Conservation (phyloP, 164 flowering plant species). For the Aristolochia fimbriata region DNA sequence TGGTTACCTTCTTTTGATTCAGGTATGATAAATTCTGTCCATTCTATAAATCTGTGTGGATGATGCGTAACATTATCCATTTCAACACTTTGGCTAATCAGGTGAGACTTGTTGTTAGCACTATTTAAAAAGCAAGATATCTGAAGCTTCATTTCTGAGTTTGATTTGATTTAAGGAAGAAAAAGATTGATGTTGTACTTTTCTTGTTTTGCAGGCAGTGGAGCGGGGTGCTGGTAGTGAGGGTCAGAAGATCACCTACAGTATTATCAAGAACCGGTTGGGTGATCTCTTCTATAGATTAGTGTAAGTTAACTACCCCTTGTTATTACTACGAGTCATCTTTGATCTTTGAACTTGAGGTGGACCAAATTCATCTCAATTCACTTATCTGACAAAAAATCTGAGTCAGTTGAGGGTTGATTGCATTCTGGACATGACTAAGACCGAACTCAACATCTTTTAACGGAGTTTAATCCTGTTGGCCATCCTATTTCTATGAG, state of each 20-base stretch:
- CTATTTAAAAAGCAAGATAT: neutral
- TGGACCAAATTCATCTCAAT: neutral
- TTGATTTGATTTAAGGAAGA: too few species aligned
- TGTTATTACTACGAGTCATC: neutral
- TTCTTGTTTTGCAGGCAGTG: constrained; percentile 57
- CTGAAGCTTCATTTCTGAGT: neutral
- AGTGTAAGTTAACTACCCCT: constrained; percentile 52
- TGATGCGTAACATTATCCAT: constrained; percentile 98
- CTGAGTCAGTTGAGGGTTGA: too few species aligned
- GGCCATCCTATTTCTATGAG: too few species aligned
- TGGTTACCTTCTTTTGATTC: constrained; percentile 11
- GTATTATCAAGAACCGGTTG: constrained; percentile 73
- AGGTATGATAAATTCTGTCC: constrained; percentile 98
- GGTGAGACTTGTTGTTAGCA: constrained; percentile 24
- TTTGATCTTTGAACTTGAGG: neutral
- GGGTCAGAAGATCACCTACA: constrained; percentile 94
- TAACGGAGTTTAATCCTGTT: too few species aligned
- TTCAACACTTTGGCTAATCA: constrained; percentile 92
- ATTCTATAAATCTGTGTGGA: constrained; percentile 98
- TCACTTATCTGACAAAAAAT: too few species aligned
- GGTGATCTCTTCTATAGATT: constrained; percentile 94
- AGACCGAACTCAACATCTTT: too few species aligned
- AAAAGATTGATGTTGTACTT: neutral
- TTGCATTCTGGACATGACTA: too few species aligned
- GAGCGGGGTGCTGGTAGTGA: constrained; percentile 95